Base-by-base conservation (phyloP, 345 rosid species). In the Balakata baccata region DNA sequence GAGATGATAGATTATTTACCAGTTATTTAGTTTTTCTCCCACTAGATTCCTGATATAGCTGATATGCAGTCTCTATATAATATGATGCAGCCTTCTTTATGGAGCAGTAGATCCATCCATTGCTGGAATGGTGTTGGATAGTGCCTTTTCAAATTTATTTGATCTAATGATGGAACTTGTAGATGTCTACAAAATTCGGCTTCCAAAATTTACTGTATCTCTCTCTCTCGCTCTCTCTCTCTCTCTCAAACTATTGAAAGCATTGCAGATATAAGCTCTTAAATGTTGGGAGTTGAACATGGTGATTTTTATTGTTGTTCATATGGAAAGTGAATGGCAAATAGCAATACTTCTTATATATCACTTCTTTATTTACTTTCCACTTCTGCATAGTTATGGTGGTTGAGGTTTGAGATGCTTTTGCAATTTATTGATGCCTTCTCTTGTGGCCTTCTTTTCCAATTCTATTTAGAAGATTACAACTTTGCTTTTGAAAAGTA, bases 151-250 rank as follows among this genome's bases (percentile, higher is more conserved):
- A 50, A 80, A 75, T 72, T 80, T 80, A 51, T 80, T 80, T 71
- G 79, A 80, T 68, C 62, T 80, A 53, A 80, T 80, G 79, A 75
- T 80, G 83, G 83, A 80, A 75, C 83, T 80, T 45, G 83, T 80
- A 23, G 83, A 80, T 62, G 82, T 80, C 38, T 80, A 72, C 74
- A 80, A 80, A 80, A 80, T 80, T 57, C 73, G 83, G 79, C 79
- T 80, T 43, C 83, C 83, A 61, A 80, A 80, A 61, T 80, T 80
- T 68, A 80, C 79, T 7, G 83, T 80, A 72, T 34, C 72, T 56
- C 39, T 71, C 67, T 29, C 52, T 25, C 60, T 65, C 50, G 11
- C 64, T 34, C 7, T 29, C 34, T 13, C 45, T 11, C 17, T 4
- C 3, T 7, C 66, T 8, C n/a, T 11, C 11, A 38, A 49, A n/a